Evolutionary conservation across 129 eudicot genomes (phyloP).

Genomic region (Kitagawia praeruptora): DNA sequence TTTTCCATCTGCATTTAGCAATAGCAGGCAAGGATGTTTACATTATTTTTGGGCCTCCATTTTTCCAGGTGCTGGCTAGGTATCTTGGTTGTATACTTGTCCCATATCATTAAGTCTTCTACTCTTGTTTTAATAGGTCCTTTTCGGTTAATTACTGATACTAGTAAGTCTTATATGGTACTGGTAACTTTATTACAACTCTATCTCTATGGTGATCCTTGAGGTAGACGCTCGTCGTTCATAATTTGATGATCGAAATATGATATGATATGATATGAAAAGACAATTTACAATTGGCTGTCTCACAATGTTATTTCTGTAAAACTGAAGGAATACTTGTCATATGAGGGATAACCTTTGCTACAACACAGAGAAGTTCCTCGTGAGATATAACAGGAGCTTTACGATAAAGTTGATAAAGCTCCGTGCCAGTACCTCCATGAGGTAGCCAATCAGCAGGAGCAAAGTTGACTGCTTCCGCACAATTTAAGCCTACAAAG

Average conservation of each 20-base stretch:
- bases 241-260: neutral
- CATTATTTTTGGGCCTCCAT: neutral
- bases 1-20: neutral
- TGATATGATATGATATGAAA: neutral
- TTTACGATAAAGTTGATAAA: conserved; percentile 80
- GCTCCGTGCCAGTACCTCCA: conserved; percentile 96
- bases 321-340: conserved; percentile 2
- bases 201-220: neutral
- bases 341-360: conserved; percentile 39
- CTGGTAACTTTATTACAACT: neutral
- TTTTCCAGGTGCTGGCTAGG: neutral
- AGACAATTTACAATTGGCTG: neutral
- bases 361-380: conserved; percentile 92
- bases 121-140: neutral
- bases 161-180: neutral
- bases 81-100: neutral
- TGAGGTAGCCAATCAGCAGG: conserved; percentile 99
- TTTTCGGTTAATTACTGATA: neutral
- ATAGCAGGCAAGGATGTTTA: neutral
- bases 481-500: conserved; percentile 86
- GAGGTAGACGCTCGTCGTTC: neutral
- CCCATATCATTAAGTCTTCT: neutral
- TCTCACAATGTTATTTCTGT: neutral
- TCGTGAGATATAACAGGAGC: conserved; percentile 93
- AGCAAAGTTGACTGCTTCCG: conserved; percentile 99